Percentiles rank a stretch among this genome's conserved stretches.
These are phyloP conservation scores for Kwoniella shandongensis DNA, from an alignment of 768 basidiomycete species.

Conservation along the genomic window DNA sequence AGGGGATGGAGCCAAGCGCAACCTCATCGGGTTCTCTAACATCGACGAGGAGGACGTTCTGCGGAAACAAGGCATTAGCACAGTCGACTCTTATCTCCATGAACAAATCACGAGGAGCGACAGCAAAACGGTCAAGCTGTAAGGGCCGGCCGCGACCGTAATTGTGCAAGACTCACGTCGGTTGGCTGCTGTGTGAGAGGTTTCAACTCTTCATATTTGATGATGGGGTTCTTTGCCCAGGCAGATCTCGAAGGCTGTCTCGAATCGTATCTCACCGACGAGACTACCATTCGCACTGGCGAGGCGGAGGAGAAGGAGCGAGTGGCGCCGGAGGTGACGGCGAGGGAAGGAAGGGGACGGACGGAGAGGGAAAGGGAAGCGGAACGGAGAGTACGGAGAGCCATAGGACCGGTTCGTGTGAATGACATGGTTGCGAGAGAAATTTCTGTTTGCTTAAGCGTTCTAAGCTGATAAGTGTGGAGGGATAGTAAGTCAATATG, in stretches of 20 bases:
- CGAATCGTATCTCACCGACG: constrained; percentile 9
- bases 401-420: constrained; percentile 3
- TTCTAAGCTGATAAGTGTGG: too few relatives aligned
- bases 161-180: constrained; percentile 55
- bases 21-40: constrained; percentile 94
- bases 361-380: constrained; percentile 1
- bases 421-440: constrained; percentile 9
- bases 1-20: constrained; percentile 86
- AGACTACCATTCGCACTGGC: constrained; percentile 9
- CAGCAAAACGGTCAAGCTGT: neutral
- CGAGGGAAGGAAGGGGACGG: neutral
- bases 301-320: constrained; percentile 10
- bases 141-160: neutral
- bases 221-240: constrained; percentile 67
- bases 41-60: constrained; percentile 52
- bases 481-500: too few relatives aligned
- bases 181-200: constrained; percentile 71
- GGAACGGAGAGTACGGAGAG: constrained; percentile 1
- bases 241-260: constrained; percentile 16
- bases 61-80: neutral
- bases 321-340: neutral
- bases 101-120: neutral
- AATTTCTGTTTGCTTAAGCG: neutral
- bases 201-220: constrained; percentile 79
- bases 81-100: neutral